Base-by-base conservation (phyloP, 805 yeast species). In the Hemisphaericaspora nanyangensis region DNA sequence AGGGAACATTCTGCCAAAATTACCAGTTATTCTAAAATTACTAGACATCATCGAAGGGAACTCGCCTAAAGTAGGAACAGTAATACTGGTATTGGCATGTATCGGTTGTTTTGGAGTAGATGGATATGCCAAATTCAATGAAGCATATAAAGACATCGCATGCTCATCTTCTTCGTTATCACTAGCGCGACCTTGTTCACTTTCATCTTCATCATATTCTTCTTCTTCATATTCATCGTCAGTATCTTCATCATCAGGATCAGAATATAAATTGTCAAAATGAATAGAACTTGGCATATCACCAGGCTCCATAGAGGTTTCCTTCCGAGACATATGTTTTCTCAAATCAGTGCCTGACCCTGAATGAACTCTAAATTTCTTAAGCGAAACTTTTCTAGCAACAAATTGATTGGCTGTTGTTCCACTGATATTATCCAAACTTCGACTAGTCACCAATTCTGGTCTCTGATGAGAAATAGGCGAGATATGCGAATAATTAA, bases 91-190 rank as follows among this genome's bases (percentile, higher is more conserved):
- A 25, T 51, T 43, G 2, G 52, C 31, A 31, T 31, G 44, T 15
- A 31, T 37, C 11, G 35, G 35, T 16, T 37, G 44, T 17, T 41
- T 41, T 3, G 33, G 30, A 3, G 31, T 13, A 6, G 35, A 25
- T 12, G 56, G 48, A 36, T 31, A 28, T 29, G 42, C 10, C n/a
- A 24, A 31, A 15, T 65, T 64, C 51, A 80, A 54, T 0, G 82
- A 74, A 0, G 83, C 74, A 50, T 80, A 80, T 17, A 80, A 55
- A 0, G 85, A 79, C 85, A 81, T 79, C 0, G 80, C 82, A 10
- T 78, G 76, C 48, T 81, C 86, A 54, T 81, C 85, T 50, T 80
- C 87, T 43, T 70, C 74, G 44, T 69, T 63, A 32, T 65, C 73
- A 3, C 42, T 39, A 8, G 51, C 63, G 6, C 49, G 54, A 2